Evolutionary conservation across 805 yeast genomes (phyloP).

Genomic region (Barnettozyma pratensis): DNA sequence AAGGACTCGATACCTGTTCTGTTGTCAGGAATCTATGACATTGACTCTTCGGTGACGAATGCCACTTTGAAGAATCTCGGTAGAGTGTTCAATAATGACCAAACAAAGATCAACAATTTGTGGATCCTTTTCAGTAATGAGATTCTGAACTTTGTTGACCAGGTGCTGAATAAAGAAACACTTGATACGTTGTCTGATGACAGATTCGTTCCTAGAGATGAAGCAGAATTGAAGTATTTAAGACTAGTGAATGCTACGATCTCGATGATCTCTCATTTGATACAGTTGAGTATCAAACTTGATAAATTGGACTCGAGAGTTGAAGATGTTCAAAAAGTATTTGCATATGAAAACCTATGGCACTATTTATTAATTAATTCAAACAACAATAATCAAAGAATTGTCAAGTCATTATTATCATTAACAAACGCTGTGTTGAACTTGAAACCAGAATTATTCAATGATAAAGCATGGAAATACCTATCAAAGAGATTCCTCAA

Average conservation of each 20-base stretch:
- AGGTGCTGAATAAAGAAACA: constrained; percentile 51
- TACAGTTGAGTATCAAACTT: constrained; percentile 21
- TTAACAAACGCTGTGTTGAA: constrained; percentile 30
- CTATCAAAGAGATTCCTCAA: constrained; percentile 29
- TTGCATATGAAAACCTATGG: constrained; percentile 41
- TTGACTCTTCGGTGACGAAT: constrained; percentile 55
- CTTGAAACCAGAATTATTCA: constrained; percentile 18
- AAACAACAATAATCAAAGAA: constrained; percentile 32
- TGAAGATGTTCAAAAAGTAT: constrained; percentile 28
- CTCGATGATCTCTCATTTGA: constrained; percentile 36
- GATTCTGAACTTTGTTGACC: constrained; percentile 49
- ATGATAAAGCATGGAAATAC: constrained; percentile 26
- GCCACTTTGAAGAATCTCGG: constrained; percentile 43
- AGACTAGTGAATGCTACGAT: constrained; percentile 50
- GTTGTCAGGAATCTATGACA: constrained; percentile 66
- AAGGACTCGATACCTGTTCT: constrained; percentile 70
- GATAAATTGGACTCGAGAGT: constrained; percentile 20
- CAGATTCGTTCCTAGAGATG: constrained; percentile 61
- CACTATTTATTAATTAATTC: constrained; percentile 31
- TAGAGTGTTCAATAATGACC: constrained; percentile 51
- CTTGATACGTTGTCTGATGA: constrained; percentile 68
- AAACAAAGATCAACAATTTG: constrained; percentile 48
- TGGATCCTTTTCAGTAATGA: constrained; percentile 57
- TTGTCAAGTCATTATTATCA: constrained; percentile 37
- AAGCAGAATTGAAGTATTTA: constrained; percentile 56